Base-by-base conservation (phyloP, 768 basidiomycete species). In the Coprinopsis marcescibilis region DNA sequence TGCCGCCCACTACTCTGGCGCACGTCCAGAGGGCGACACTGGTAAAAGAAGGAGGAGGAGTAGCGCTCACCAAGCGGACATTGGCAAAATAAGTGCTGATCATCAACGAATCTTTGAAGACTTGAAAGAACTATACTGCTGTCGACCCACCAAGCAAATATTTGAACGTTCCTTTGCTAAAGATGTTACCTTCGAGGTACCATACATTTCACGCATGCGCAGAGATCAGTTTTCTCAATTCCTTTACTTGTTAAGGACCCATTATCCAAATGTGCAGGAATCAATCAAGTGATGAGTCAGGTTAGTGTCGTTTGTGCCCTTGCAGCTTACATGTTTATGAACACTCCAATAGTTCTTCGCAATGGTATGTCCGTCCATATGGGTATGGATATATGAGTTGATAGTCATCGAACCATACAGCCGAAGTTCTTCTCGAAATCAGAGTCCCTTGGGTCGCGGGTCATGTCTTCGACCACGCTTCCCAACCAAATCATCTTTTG, bases 1-100 rank as follows among this genome's bases (percentile, higher is more conserved):
- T 33, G 81, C 71, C 13, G 78, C 81, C 0, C 81, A 83, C 53
- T 85, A 82, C 54, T 75, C 78, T 3, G 80, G 81, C 4, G 67
- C 65, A 17, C 65, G 63, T 43, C 61, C 76, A 4, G 70, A 75
- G 50, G n/a, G 3, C 3, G 34, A 39, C 29, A 52, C 57, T 3
- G 47, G 51, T 2, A 34, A 68, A 20, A 69, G 65, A 41, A 71
- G 63, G 36, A 57, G 74, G 44, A 60, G 67, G 45, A 64, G 61
- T 43, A 71, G 65, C 44, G 67, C 65, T 24, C 69, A 71, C 47
- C n/a, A 13, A 12, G 63, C 64, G 2, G 63, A 67, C 13, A 11
- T 25, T 2, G 37, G 14, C 15, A 43, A 37, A 10, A 55, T 74
- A 21, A 70, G 68, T 35, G 56, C 57, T 1, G 64, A 68, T 41